Percentiles rank a stretch among this genome's conserved stretches.
These are phyloP conservation scores for Pleodorina starrii DNA, from an alignment of 139 green algal genomes.

Conservation along the genomic window DNA sequence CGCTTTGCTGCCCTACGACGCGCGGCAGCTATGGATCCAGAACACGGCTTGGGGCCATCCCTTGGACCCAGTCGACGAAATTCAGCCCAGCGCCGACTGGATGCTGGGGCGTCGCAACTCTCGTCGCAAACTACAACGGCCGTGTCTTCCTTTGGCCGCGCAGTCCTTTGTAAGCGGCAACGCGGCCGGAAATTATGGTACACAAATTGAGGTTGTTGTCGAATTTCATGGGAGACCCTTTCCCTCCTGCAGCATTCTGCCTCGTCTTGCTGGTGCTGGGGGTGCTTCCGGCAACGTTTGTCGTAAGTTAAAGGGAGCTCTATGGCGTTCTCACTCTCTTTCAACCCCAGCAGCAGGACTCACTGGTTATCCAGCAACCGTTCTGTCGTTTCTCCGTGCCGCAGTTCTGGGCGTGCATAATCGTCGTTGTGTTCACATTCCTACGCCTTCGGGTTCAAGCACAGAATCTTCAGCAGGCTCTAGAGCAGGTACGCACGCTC, in stretches of 20 bases:
- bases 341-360: no score
- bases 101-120: not conserved
- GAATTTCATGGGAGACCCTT: no score
- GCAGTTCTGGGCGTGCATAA: constrained; percentile 36
- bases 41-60: not conserved
- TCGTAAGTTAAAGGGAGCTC: not conserved
- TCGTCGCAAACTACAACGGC: not conserved
- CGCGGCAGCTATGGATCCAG: not conserved
- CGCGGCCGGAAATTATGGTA: not conserved
- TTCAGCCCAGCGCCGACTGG: not conserved
- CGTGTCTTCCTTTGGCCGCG: not conserved
- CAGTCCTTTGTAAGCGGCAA: not conserved
- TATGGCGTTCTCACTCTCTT: no score
- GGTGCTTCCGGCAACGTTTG: constrained; percentile 16
- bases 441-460: constrained; percentile 2
- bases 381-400: not conserved
- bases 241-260: constrained; percentile 1
- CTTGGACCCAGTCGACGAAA: not conserved
- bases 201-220: no score
- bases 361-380: not conserved
- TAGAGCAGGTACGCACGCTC: constrained; percentile 2
- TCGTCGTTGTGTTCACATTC: not conserved
- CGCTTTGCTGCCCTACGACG: not conserved
- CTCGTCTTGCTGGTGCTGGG: constrained; percentile 5
- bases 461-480: not conserved